Evolutionary conservation across 2,329 filamentous ascomycete species (phyloP), one percentile per base, ranked within the genome.

Genomic region (Orbilia ellipsospora): DNA sequence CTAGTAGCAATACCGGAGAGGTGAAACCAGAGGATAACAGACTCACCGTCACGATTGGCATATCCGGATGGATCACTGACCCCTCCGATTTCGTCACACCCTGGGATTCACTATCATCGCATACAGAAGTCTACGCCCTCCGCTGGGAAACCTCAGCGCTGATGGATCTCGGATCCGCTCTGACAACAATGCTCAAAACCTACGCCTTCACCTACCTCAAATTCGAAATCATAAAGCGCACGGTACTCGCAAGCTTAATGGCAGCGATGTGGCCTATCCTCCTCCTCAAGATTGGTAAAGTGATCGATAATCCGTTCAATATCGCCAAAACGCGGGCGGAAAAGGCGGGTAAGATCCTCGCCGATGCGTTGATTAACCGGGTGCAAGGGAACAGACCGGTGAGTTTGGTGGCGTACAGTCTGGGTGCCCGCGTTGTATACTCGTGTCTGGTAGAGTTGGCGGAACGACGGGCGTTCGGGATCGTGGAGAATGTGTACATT

Each of bases 371-470:
- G 56, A 90, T 93, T 78, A 94, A 93, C 82, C 90, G 88, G 72
- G 90, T 92, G 0, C 92, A 94, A 80, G 93, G 93, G 44, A 91
- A 95, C 81, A 86, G 93, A 13, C 90, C 92, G 0, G 90, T 96
- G 0, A 94, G 90, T 0, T 83, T 96, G 0, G 86, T 96, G 18
- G 93, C 92, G 0, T 96, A 94, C 81, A 94, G 92, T 0, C 85
- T 95, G 1, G 93, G 93, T 6, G 92, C 92, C 2, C 86, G 91
- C 26, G 88, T 95, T 12, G 93, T 97, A 56, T 96, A 92, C 81
- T 88, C 90, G 0, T 97, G 94, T 79, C 85, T 97, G 1, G 88
- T 90, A 79, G 88, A 86, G 8, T 86, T 97, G 12, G 92, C 92
- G 0, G 89, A 92, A 80, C 87, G 93, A 50, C 88, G 88, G 68